Base-by-base conservation (phyloP, 2,329 filamentous ascomycete genomes). In the Claviceps fusiformis region DNA sequence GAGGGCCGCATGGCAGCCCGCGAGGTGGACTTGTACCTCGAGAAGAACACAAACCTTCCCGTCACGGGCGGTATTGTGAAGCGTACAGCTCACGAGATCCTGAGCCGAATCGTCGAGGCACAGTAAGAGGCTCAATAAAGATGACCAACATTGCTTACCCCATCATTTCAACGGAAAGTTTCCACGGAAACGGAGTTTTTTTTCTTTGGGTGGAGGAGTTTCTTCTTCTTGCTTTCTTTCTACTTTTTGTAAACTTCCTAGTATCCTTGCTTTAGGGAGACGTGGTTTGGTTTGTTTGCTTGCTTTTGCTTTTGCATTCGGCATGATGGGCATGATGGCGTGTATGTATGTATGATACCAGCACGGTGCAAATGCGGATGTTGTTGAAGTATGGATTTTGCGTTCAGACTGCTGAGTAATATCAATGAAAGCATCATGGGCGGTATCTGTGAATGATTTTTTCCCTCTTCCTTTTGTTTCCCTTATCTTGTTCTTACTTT, bases 1-100 rank as follows among this genome's bases (percentile, higher is more conserved):
- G 92, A 97, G 74, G 92, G 92, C 65, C 87, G 92, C 63, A 88
- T 93, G 75, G 86, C 87, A 63, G 92, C 92, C 64, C 87, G 92
- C 59, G 91, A 97, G 71, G 87, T 96, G 55, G 92, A 97, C 70
- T 71, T 89, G 53, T 95, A 82, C 77, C 85, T 97, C 48, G 88
- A 87, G 71, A 81, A 86, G 59, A 80, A 82, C 66, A 91, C 87
- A 56, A 81, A 80, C 65, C 80, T 97, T 50, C 92, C 92, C 10
- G 87, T 95, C 55, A 95, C 91, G 39, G 92, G 92, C 67, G 92
- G 92, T 68, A 95, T 97, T 62, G 79, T 95, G 61, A 93, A 92
- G 76, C 84, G 84, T 54, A 83, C 83, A n/a, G 85, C 86, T 5
- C 79, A 86, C 63, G 85, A 89, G 69, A 78, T 87, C 53, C 72